Conservation (phyloP, 306 rosid species). For the Ormosia semicastrata region DNA sequence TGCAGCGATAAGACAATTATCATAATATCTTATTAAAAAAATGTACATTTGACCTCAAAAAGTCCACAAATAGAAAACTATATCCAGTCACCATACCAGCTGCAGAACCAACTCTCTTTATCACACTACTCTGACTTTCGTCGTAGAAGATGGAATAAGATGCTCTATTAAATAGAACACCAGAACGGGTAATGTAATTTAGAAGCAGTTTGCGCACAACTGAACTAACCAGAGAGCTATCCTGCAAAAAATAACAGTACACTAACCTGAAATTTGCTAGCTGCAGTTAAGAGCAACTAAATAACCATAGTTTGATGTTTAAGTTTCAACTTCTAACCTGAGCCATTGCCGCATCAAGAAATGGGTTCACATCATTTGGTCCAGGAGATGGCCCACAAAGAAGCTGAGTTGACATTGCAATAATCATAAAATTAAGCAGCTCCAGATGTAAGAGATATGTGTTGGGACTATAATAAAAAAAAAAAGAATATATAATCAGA, state of each 20-base stretch:
- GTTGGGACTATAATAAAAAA: constrained; percentile 45
- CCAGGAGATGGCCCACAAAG: constrained; percentile 95
- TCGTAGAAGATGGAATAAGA: constrained; percentile 74
- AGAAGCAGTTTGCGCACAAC: constrained; percentile 73
- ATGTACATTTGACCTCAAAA: constrained; percentile 8
- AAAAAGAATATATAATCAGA: constrained; percentile 47
- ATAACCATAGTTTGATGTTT: background rate
- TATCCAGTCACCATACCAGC: constrained; percentile 63
- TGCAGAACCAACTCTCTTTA: constrained; percentile 94
- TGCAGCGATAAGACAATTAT: background rate
- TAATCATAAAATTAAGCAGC: constrained; percentile 89
- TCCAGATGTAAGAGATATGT: constrained; percentile 81
- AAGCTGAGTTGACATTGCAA: constrained; percentile 98
- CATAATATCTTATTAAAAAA: background rate
- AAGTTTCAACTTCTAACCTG: constrained; percentile 50
- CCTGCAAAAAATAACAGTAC: constrained; percentile 63
- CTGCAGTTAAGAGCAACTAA: constrained; percentile 17
- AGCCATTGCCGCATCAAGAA: constrained; percentile 71
- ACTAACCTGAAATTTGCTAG: constrained; percentile 20
- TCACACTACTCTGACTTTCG: constrained; percentile 81
- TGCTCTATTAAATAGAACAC: constrained; percentile 50
- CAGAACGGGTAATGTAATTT: constrained; percentile 60
- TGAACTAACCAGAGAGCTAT: constrained; percentile 63
- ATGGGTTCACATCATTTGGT: constrained; percentile 66
- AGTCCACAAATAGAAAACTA: constrained; percentile 1